Percentiles rank a stretch among this genome's conserved stretches.
These are phyloP conservation scores for Naegleria fowleri DNA, from an alignment of 208 protist species.

Conservation along the genomic window DNA sequence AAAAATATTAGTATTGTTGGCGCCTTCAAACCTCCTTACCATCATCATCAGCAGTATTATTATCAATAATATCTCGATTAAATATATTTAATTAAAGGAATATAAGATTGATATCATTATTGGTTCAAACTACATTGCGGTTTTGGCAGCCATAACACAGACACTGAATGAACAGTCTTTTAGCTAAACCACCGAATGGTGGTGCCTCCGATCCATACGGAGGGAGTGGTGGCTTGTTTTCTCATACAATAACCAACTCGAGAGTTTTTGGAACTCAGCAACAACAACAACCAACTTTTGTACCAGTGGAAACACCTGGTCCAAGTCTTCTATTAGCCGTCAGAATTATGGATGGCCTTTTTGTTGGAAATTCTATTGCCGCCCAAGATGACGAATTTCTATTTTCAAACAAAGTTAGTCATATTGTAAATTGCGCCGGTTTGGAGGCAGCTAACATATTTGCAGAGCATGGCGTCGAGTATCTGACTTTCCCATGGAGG, in stretches of 20 bases:
- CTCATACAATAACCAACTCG: neutral
- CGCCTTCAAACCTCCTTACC: too few species aligned
- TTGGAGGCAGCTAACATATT: conserved; percentile 71
- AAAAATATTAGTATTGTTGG: neutral
- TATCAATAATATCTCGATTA: too few species aligned
- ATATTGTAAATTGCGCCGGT: conserved; percentile 80
- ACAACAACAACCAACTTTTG: neutral
- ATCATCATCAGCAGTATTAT: too few species aligned
- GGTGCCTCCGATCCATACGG: neutral
- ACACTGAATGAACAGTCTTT: neutral
- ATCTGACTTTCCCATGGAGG: conserved; percentile 80
- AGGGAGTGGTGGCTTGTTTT: neutral
- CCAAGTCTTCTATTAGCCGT: conserved; percentile 57
- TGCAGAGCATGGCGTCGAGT: conserved; percentile 59
- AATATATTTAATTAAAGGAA: too few species aligned
- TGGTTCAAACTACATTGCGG: too few species aligned
- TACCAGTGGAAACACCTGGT: neutral
- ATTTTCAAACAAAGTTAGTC: conserved; percentile 78
- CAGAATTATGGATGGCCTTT: conserved; percentile 81
- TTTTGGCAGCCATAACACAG: too few species aligned
- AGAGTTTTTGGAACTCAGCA: neutral
- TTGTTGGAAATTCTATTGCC: conserved; percentile 68
- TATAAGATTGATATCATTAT: too few species aligned
- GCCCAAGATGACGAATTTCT: conserved; percentile 73
- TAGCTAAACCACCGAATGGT: neutral